Base-by-base conservation (phyloP, 441 rosid genomes). In the Arabidopsis hybrid region DNA sequence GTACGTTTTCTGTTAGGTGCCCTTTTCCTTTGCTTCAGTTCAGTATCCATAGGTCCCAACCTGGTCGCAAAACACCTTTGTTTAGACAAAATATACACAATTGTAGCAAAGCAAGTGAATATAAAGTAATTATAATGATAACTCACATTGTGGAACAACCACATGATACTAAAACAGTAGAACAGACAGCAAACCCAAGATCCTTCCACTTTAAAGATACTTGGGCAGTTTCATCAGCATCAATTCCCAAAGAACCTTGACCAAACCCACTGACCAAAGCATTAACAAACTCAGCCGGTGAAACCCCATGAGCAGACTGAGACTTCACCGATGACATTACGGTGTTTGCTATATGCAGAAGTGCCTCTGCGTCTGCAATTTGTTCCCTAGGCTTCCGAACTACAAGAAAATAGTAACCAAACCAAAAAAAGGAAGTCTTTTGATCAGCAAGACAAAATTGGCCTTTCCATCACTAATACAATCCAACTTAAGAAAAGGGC, bases 341-440 rank as follows among this genome's bases (percentile, higher is more conserved):
- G 9, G 67, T 78, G 73, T 69, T 83, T 8, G 98, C 73, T 6
- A 91, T 72, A 57, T 85, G 93, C 75, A 87, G 31, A 66, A 94
- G 80, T n/a, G 95, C 95, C 77, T 94, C 96, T 3, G 96, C 95
- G 77, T 93, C 98, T 0, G 90, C 93, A 43, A 91, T 86, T 78
- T 90, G 97, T 73, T 94, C 98, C 80, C 97, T 85, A 1, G 98
- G 97, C 80, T 83, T 91, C 26, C 81, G 85, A 61, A 94, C 97
- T 91, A 82, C 36, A 35, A 72, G 4, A 8, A 26, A 57, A 57
- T 16, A 8, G 29, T 58, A 69, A 70, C 55, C 43, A 4, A 40
- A 13, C 49, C 46, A 38, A 13, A 58, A 36, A 7, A 56, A 34
- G 3, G 29, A 53, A 1, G 16, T 40, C 21, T 16, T 47, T 47